Base-by-base conservation (phyloP, 139 green algal species). In the Auxenochlorella pyrenoidosa region DNA sequence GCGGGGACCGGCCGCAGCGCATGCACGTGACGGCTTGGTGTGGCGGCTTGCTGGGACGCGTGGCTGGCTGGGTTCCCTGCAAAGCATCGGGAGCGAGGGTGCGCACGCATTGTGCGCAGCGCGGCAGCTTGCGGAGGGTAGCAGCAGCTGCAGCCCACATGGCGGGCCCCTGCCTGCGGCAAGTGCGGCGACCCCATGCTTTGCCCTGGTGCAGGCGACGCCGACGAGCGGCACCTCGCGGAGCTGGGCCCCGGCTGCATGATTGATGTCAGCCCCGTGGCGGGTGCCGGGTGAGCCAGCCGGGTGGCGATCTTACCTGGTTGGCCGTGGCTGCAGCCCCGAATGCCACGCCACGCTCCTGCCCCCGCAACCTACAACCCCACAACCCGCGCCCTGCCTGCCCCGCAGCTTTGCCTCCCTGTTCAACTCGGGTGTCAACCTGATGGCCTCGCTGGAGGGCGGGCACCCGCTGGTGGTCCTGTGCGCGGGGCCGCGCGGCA, bases 391-490 rank as follows among this genome's bases (percentile, higher is more conserved):
- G 24, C 58, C 30, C 54, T 18, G 34, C 16, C 82, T 28, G 0
- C 70, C 59, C 30, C 18, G 80, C 84, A 92, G 91, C 36, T 98
- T 95, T 83, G 89, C 91, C 16, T 95, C 93, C 0, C 91, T 98
- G 30, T 95, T 97, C 83, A 94, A 92, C 80, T 91, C 83, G 59
- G 92, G 92, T 51, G 88, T 92, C 66, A 85, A 83, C 22, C 68
- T 96, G 13, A 63, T 85, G 43, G 91, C 89, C 40, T 88, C 88
- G 3, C 70, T 96, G 40, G 94, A 97, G 93, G 93, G 94, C 47
- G 88, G 90, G n/a, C 89, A 94, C 41, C 86, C 93, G 28, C 85
- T 98, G 71, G 81, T 98, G 21, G 66, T 95, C 28, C 86, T 97
- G 32, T 92, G 86, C 36, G 75, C 93, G 68, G 95, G 94, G 58